Evolutionary conservation across 768 basidiomycete species (phyloP).

Genomic region (Piloderma croceum): DNA sequence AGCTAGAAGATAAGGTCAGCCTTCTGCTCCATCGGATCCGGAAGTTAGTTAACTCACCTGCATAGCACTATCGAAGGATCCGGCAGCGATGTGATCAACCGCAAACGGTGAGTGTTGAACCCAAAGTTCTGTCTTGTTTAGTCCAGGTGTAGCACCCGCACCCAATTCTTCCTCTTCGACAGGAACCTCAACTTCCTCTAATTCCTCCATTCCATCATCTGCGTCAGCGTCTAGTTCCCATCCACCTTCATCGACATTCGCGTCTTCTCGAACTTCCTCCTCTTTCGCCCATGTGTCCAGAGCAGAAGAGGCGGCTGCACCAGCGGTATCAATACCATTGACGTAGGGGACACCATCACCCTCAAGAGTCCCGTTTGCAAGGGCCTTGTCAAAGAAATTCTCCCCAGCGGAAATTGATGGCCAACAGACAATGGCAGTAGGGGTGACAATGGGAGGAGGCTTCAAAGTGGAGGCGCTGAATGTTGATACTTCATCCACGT

Average conservation of each 20-base stretch:
- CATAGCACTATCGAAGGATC: constrained; percentile 96
- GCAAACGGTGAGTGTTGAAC: constrained; percentile 91
- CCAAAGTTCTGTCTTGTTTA: constrained; percentile 88
- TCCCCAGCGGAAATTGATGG: constrained; percentile 75
- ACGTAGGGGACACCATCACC: constrained; percentile 59
- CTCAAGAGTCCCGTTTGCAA: constrained; percentile 77
- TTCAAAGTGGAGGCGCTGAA: constrained; percentile 66
- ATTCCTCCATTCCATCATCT: too few species aligned
- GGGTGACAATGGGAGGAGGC: constrained; percentile 72
- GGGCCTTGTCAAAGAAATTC: constrained; percentile 94
- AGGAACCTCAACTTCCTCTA: constrained; percentile 42
- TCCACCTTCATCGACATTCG: constrained; percentile 68
- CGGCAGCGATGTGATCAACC: constrained; percentile 91
- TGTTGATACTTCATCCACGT: constrained; percentile 76
- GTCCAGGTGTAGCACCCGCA: constrained; percentile 77
- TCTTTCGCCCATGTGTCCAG: constrained; percentile 85
- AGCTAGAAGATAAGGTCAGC: constrained; percentile 41
- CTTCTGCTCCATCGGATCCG: background rate
- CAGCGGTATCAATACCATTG: constrained; percentile 70
- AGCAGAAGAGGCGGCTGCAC: constrained; percentile 54
- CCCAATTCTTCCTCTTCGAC: constrained; percentile 59
- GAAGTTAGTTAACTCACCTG: constrained; percentile 50
- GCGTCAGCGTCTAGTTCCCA: constrained; percentile 86
- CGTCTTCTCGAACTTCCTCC: constrained; percentile 71
- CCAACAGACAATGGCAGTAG: constrained; percentile 77